A percentile compares a stretch with the other conserved stretches of the same genome.
Evolutionary conservation across 2,329 filamentous ascomycete species (phyloP).

Genomic region (Hypoxylon sp.): DNA sequence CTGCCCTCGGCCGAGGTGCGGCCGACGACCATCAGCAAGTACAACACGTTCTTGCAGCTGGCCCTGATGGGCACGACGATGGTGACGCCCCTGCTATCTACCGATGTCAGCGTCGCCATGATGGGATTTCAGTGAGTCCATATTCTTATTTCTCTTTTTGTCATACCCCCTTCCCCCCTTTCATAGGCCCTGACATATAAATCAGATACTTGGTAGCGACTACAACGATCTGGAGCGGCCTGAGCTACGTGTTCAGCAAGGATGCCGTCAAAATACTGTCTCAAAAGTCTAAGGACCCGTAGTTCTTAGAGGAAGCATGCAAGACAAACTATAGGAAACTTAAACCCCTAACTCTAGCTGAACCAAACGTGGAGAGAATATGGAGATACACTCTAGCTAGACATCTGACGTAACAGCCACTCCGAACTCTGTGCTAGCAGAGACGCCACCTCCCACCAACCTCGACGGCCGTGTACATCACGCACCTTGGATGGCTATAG

Average conservation of each 20-base stretch:
- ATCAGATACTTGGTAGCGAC: constrained; percentile 80
- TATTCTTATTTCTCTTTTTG: constrained; percentile 11
- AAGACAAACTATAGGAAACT: not conserved
- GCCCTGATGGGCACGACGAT: constrained; percentile 86
- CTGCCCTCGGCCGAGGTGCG: constrained; percentile 86
- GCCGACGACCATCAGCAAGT: constrained; percentile 84
- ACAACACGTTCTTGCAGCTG: constrained; percentile 93
- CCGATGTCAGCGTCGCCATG: constrained; percentile 63
- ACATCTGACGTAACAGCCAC: not conserved
- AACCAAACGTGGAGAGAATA: too few relatives aligned
- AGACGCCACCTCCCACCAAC: not conserved
- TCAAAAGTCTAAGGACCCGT: constrained; percentile 36
- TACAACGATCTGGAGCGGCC: constrained; percentile 92
- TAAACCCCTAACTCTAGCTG: not conserved
- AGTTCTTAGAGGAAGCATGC: not conserved
- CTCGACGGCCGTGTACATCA: not conserved
- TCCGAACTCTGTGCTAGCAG: too few relatives aligned
- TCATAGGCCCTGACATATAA: constrained; percentile 44
- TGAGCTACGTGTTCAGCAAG: constrained; percentile 90
- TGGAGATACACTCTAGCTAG: too few relatives aligned
- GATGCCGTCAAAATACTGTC: constrained; percentile 87
- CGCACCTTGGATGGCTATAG: not conserved
- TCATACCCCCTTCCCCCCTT: not conserved
- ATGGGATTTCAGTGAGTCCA: constrained; percentile 68
- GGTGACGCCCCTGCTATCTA: constrained; percentile 76